Base-by-base conservation (phyloP, 768 basidiomycete genomes). In the Lactarius trivialis region DNA sequence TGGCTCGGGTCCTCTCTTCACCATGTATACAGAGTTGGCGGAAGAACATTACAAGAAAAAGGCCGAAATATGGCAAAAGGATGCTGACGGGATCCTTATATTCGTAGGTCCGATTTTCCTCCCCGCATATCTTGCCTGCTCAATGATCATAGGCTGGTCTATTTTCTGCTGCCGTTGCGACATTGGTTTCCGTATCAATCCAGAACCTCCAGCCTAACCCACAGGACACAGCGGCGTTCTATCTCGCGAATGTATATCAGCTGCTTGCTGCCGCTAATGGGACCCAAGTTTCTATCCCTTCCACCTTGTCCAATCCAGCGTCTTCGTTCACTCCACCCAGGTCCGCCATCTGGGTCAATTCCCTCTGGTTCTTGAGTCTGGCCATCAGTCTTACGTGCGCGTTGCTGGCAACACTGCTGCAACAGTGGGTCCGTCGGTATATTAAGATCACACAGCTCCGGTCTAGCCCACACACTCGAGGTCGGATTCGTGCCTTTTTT, bases 381-480 rank as follows among this genome's bases (percentile, higher is more conserved):
- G 21, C 32, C 3, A 56, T 56, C 30, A 33, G 43, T 48, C 56
- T 56, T 11, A 45, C 56, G 3, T 32, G 43, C 21, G 56, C 43
- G 11, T 30, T 56, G 4, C n/a, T 56, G 28, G 56, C 56, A n/a
- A 56, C 43, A 14, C 17, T 48, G 56, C 11, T 56, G 30, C 39
- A 56, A 21, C 56, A 56, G 19, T 56, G 56, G 56, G 56, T 26
- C 1, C 56, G 41, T 21, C 56, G 56, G 34, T 56, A 56, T 14
- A 17, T 56, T 41, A 32, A 5, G n/a, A 15, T 15, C 9, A 56
- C 43, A 32, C 56, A 45, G 7, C 9, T 41, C 4, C 41, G 43
- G 41, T 26, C 0, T 7, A 56, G 43, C 32, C 56, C 39, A 21
- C 41, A 43, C 26, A 48, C 32, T 2, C 43, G 56, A 17, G 56